Conservation (phyloP, 1,284 basidiomycete species). For the Ustilago curta region DNA sequence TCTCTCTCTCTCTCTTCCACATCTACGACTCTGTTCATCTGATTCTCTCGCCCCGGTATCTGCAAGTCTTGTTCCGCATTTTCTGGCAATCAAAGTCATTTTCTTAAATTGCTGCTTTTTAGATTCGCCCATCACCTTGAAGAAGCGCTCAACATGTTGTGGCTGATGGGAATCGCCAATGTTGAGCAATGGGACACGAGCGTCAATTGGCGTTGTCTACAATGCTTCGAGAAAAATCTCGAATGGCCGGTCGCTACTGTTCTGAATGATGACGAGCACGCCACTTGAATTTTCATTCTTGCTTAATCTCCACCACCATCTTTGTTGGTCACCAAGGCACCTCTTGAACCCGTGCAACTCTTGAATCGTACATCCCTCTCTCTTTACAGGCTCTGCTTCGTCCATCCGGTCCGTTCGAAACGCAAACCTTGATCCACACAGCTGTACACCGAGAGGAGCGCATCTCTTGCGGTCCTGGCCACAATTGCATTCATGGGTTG, state of each 20-base stretch:
- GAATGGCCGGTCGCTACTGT: background rate
- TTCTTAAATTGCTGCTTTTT: background rate
- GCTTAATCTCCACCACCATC: slow-evolving; percentile 23
- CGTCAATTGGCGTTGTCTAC: slow-evolving; percentile 3
- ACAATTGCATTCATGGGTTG: slow-evolving; percentile 7
- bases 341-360: background rate
- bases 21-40: background rate
- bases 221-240: slow-evolving; percentile 20
- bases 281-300: background rate
- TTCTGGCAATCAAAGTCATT: slow-evolving; percentile 10
- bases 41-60: background rate
- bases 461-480: slow-evolving; percentile 11
- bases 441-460: slow-evolving; percentile 7
- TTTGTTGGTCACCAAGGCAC: slow-evolving; percentile 8
- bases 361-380: background rate
- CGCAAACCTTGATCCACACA: background rate
- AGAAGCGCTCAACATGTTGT: background rate
- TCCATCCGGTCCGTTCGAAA: background rate
- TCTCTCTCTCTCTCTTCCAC: background rate
- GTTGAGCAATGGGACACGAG: background rate
- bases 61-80: slow-evolving; percentile 15
- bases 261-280: slow-evolving; percentile 20
- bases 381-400: background rate
- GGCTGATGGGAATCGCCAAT: background rate
- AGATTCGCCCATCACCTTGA: background rate